Conservation (phyloP, 2,329 filamentous ascomycete genomes). For the Drechslerella stenobrocha region DNA sequence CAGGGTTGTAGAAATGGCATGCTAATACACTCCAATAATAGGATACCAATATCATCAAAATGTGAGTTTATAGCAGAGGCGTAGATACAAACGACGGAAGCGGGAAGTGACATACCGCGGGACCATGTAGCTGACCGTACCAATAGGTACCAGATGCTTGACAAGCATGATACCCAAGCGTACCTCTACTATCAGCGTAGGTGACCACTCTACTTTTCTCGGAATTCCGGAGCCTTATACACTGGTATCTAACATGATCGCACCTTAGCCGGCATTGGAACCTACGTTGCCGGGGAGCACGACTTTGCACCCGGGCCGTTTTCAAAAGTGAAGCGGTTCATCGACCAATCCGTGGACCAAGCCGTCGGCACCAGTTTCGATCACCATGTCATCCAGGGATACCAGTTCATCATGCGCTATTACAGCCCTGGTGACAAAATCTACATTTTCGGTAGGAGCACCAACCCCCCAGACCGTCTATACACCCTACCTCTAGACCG, state of each 20-base stretch:
- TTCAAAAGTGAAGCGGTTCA: conserved; percentile 68
- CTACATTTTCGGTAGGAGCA: conserved; percentile 44
- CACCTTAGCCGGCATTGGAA: conserved; percentile 67
- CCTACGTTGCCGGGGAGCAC: conserved; percentile 63
- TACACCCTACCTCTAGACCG: neutral
- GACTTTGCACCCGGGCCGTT: conserved; percentile 46
- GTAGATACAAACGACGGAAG: neutral
- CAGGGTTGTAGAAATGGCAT: too few species aligned
- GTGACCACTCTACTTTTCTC: conserved; percentile 47
- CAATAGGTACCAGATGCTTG: conserved; percentile 46
- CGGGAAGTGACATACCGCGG: too few species aligned
- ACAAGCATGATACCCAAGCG: conserved; percentile 44
- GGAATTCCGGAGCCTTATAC: neutral
- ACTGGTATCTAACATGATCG: conserved; percentile 13
- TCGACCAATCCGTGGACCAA: conserved; percentile 74
- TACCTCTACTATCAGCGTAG: conserved; percentile 65
- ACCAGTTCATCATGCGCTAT: conserved; percentile 71
- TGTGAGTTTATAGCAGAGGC: conserved; percentile 6
- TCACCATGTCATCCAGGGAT: conserved; percentile 61
- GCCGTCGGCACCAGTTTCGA: conserved; percentile 68
- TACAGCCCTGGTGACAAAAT: conserved; percentile 63
- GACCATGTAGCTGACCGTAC: conserved; percentile 54
- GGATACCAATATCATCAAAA: conserved; percentile 48
- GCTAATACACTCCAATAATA: neutral
- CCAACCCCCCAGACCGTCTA: too few species aligned